These are phyloP conservation scores for Candida qinlingensis DNA, from an alignment of 805 yeast genomes.

Conservation along the genomic window DNA sequence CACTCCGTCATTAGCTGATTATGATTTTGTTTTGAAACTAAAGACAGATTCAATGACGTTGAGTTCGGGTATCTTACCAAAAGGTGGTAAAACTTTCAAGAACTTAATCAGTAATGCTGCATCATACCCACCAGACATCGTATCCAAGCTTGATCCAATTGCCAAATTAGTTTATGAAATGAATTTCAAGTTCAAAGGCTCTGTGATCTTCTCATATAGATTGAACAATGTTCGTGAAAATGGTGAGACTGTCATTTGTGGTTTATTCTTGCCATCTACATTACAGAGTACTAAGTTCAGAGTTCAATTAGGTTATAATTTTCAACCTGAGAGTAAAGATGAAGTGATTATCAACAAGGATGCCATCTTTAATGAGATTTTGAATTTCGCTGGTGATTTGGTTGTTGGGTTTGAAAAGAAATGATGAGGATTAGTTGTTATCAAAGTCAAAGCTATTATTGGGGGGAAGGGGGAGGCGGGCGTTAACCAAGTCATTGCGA, in stretches of 20 bases:
- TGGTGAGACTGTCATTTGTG: conserved; percentile 64
- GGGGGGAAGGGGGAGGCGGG: too few species aligned
- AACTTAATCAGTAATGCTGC: conserved; percentile 39
- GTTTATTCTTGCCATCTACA: conserved; percentile 70
- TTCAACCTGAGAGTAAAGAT: conserved; percentile 52
- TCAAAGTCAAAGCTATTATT: too few species aligned
- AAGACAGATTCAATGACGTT: conserved; percentile 39
- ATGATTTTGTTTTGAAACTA: conserved; percentile 69
- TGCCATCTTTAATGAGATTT: conserved; percentile 70
- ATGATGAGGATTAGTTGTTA: background rate
- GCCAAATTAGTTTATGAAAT: conserved; percentile 57
- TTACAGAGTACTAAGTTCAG: conserved; percentile 62
- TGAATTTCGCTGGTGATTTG: conserved; percentile 62
- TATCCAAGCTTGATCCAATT: conserved; percentile 54
- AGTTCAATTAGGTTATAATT: conserved; percentile 72
- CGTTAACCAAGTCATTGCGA: too few species aligned
- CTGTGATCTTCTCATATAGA: conserved; percentile 63
- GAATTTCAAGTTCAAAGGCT: conserved; percentile 56
- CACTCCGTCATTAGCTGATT: conserved; percentile 79
- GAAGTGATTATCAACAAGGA: conserved; percentile 60
- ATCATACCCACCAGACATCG: conserved; percentile 33
- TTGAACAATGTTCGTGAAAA: conserved; percentile 47
- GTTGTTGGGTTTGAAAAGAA: conserved; percentile 33
- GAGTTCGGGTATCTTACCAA: conserved; percentile 47
- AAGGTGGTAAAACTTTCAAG: conserved; percentile 43